Base-by-base conservation (phyloP, 257 asterid species). In the Lantana camara region DNA sequence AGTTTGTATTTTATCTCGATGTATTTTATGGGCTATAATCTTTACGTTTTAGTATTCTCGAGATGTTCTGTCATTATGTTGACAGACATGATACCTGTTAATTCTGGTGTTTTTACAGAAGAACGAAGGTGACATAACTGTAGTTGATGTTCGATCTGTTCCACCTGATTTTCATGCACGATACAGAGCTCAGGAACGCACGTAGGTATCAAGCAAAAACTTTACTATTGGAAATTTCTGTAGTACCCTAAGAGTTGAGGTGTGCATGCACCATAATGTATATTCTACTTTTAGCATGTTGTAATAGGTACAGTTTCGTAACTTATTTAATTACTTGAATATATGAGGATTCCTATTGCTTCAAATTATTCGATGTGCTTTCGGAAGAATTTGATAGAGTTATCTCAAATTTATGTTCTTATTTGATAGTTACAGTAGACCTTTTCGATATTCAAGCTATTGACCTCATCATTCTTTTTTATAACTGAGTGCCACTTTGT, bases 91-190 rank as follows among this genome's bases (percentile, higher is more conserved):
- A 72, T 37, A 21, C 49, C 58, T 67, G 63, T 46, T 41, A 56
- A 12, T 55, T 77, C 45, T 74, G 60, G 38, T 51, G 75, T 68
- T 73, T 57, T 63, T 77, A 75, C 95, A 92, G 98, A 92, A 89
- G 75, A 80, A 79, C 62, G 91, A 75, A 64, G 97, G 95, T 68
- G 98, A 89, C 76, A 75, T 92, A 54, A 75, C 60, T 85, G 80
- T 92, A 70, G 71, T 78, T 60, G 99, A 93, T 83, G 95, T 84
- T 64, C 81, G 73, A 21, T 73, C 81, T 75, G 91, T 93, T 79
- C 92, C 99, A 60, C 56, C 83, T 64, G 90, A 84, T 81, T 93
- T 90, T 77, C 99, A 93, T 80, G 76, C 96, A 44, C 89, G 99
- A 62, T 83, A 83, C 71, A 88, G 60, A 76, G 99, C 97, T 74